Base-by-base conservation (phyloP, 2,329 filamentous ascomycete genomes). In the Alternaria sp. region DNA sequence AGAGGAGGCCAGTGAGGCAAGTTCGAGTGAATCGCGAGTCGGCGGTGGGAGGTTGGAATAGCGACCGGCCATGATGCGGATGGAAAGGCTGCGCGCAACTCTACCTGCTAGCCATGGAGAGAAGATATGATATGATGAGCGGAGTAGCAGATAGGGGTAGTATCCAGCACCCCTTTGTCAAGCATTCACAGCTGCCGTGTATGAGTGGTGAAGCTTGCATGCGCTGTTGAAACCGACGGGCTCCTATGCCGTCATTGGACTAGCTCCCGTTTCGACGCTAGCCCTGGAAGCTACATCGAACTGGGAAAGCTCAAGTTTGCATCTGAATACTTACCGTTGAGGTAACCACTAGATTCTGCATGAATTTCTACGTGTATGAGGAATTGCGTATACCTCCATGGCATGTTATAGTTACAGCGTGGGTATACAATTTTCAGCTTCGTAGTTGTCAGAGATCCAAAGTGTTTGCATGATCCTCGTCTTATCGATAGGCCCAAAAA, bases 1-100 rank as follows among this genome's bases (percentile, higher is more conserved):
- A 38, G 91, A 94, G 63, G 93, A 96, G 61, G 94, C 95, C 65
- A 99, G 88, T 54, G 94, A 97, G 62, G 94, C 95, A 59, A 99
- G 90, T 83, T 99, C 95, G 74, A 99, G 88, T 47, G 94, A 98
- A 85, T 99, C 95, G 81, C 95, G 92, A 63, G 88, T 81, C 12
- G 82, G 71, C 52, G 70, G 69, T 60, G 70, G 73, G 57, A 77
- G 72, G 66, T 66, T 74, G 51, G 76, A 70, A 57, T 79, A 78
- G 72, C 75, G 75, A 66, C 67, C 70, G 67, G 78, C 74, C 76
- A 79, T 80, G 69, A 38, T 75, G 68, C 59, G 48, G 48, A 58
- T 39, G 43, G 57, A 34, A 51, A 48, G 47, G 64, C 63, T 72
- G 69, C 65, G 66, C 64, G 57, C 39, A 59, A 49, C 36, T 48